A percentile compares a stretch with the other conserved stretches of the same genome.
Evolutionary conservation across 805 yeast genomes (phyloP).

Genomic region (Monosporozyma solicola): DNA sequence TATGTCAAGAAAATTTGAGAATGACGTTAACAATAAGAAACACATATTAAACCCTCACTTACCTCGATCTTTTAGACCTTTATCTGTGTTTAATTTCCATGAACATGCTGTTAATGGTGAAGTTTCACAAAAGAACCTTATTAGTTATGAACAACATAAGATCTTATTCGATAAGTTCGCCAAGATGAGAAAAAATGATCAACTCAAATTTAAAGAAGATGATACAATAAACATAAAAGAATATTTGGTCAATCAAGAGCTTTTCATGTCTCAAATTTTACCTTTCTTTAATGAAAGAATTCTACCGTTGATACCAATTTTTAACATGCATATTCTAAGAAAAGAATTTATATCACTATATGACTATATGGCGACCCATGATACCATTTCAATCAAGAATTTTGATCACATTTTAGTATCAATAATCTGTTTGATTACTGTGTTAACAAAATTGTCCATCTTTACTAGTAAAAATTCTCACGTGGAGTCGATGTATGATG

Average conservation of each 20-base stretch:
- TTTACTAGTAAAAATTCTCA: slow-evolving; percentile 10
- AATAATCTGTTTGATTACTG: slow-evolving; percentile 17
- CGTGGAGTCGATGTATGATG: background rate
- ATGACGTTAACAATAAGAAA: slow-evolving; percentile 3
- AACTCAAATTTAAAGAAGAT: slow-evolving; percentile 7
- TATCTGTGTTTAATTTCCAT: slow-evolving; percentile 18
- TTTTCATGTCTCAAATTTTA: slow-evolving; percentile 14
- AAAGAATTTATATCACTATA: slow-evolving; percentile 14
- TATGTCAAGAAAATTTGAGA: slow-evolving; percentile 12
- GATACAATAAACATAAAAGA: slow-evolving; percentile 2
- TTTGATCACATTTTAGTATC: slow-evolving; percentile 22
- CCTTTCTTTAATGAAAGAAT: slow-evolving; percentile 19
- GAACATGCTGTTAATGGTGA: slow-evolving; percentile 5
- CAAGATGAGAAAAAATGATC: slow-evolving; percentile 14
- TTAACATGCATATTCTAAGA: slow-evolving; percentile 12
- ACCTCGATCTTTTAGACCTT: slow-evolving; percentile 18
- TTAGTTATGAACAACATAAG: slow-evolving; percentile 15
- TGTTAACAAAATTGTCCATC: slow-evolving; percentile 19
- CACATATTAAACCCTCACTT: slow-evolving; percentile 10
- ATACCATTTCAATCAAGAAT: slow-evolving; percentile 8
- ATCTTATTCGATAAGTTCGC: slow-evolving; percentile 24
- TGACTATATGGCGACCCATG: slow-evolving; percentile 7
- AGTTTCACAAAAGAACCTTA: slow-evolving; percentile 1
- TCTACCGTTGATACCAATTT: slow-evolving; percentile 18
- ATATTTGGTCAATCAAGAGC: slow-evolving; percentile 12